Conservation (phyloP, 495 filamentous ascomycete genomes). For the Clavariopsis aquatica region DNA sequence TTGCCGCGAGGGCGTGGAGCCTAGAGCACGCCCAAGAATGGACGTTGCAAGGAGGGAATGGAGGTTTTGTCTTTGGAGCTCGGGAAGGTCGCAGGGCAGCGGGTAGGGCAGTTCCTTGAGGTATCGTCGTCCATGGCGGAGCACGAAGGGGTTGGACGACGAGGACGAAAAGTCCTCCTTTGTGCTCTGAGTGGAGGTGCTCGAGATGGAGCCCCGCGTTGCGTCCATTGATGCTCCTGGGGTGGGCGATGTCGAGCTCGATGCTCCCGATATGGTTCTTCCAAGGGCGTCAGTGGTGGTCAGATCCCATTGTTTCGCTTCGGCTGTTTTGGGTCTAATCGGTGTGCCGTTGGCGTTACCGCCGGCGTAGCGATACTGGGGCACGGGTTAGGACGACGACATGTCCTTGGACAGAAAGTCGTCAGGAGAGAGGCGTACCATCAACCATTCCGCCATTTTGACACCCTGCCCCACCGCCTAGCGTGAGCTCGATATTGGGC, state of each 20-base stretch:
- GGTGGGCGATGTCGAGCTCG: constrained; percentile 23
- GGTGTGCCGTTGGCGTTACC: constrained; percentile 30
- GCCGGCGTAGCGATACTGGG: constrained; percentile 36
- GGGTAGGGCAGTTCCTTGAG: constrained; percentile 81
- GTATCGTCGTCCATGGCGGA: constrained; percentile 76
- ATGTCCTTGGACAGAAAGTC: constrained; percentile 19
- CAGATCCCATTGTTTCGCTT: constrained; percentile 38
- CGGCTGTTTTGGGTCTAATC: constrained; percentile 30
- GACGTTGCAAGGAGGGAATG: constrained; percentile 78
- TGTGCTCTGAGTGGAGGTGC: constrained; percentile 36
- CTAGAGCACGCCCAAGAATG: constrained; percentile 78
- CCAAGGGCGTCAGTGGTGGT: constrained; percentile 39
- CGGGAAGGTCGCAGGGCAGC: constrained; percentile 82
- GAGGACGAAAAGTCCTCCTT: constrained; percentile 25
- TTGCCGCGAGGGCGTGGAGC: constrained; percentile 63
- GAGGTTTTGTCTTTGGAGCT: constrained; percentile 84
- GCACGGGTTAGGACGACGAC: constrained; percentile 27
- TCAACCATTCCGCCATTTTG: constrained; percentile 39
- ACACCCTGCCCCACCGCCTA: constrained; percentile 38
- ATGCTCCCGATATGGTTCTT: constrained; percentile 34
- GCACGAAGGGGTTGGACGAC: constrained; percentile 62
- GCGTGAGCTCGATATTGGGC: constrained; percentile 36
- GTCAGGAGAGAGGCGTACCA: constrained; percentile 30
- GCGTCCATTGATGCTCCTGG: constrained; percentile 28
- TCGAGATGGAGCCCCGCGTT: constrained; percentile 37